These are phyloP conservation scores for Ramaria rubella DNA, from an alignment of 768 basidiomycete genomes.

Conservation along the genomic window DNA sequence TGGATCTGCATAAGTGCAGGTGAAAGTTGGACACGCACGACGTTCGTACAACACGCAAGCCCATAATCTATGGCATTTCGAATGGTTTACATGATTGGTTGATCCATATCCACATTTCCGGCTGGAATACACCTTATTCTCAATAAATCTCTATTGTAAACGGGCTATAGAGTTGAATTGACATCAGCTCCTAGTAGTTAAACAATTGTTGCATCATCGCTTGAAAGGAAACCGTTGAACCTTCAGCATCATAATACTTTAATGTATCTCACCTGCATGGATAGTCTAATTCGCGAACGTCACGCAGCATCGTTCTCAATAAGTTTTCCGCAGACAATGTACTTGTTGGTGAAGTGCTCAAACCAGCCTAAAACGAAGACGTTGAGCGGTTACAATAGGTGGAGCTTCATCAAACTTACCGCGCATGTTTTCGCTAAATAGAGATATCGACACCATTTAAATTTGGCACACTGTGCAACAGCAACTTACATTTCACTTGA, in stretches of 20 bases:
- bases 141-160: too few species aligned
- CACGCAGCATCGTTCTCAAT: constrained; percentile 65
- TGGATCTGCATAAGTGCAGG: too few species aligned
- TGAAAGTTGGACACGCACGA: too few species aligned
- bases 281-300: constrained; percentile 2
- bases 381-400: not conserved
- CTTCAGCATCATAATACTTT: too few species aligned
- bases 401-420: constrained; percentile 35
- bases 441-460: not conserved
- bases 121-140: too few species aligned
- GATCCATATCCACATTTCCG: too few species aligned
- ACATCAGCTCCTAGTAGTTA: too few species aligned
- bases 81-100: too few species aligned
- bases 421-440: constrained; percentile 81
- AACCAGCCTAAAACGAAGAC: constrained; percentile 64
- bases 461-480: not conserved
- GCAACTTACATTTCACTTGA: constrained; percentile 72
- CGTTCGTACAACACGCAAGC: too few species aligned
- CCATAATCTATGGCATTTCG: too few species aligned
- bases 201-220: too few species aligned
- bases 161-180: too few species aligned
- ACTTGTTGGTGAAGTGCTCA: constrained; percentile 89
- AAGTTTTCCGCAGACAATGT: constrained; percentile 83
- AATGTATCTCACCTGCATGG: not conserved
- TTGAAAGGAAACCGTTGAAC: not conserved